These are phyloP conservation scores for Colletotrichum orchidophilum DNA, from an alignment of 2,329 filamentous ascomycete genomes.

Conservation along the genomic window DNA sequence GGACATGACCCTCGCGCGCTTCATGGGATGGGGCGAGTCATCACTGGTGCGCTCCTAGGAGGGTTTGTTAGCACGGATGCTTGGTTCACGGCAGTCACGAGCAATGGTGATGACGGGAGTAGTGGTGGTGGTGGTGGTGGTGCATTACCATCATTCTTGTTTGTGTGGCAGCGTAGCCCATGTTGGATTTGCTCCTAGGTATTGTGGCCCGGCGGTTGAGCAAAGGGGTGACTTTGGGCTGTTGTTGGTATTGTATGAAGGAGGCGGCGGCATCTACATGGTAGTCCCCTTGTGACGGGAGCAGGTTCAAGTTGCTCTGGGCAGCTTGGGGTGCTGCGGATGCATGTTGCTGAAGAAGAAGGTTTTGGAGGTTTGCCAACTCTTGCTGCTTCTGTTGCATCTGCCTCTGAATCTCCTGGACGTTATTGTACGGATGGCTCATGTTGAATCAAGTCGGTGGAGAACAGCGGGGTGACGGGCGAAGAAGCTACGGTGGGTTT, in stretches of 20 bases:
- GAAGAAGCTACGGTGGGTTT: background rate
- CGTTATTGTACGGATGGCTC: slow-evolving; percentile 23
- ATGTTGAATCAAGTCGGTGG: slow-evolving; percentile 26
- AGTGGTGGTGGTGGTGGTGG: background rate
- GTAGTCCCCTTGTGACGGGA: slow-evolving; percentile 20
- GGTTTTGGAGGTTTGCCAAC: slow-evolving; percentile 24
- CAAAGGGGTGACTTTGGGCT: slow-evolving; percentile 16
- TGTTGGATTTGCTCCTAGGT: slow-evolving; percentile 34
- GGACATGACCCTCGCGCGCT: slow-evolving; percentile 46
- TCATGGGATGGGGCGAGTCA: slow-evolving; percentile 40
- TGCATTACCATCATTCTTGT: slow-evolving; percentile 30
- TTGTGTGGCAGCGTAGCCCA: slow-evolving; percentile 24
- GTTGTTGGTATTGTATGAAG: slow-evolving; percentile 13
- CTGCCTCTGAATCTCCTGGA: slow-evolving; percentile 32
- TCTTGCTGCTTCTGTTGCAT: slow-evolving; percentile 33
- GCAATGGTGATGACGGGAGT: background rate
- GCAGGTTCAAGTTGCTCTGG: slow-evolving; percentile 20
- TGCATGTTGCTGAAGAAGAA: slow-evolving; percentile 19
- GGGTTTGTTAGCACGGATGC: slow-evolving; percentile 17
- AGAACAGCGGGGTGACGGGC: slow-evolving; percentile 13
- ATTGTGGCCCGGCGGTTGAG: slow-evolving; percentile 18
- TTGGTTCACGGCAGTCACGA: background rate
- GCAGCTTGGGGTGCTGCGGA: background rate
- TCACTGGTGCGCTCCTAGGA: slow-evolving; percentile 39
- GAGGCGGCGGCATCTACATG: slow-evolving; percentile 24